phyloP scores from a whole-genome alignment of 768 basidiomycete genomes.

The Vishniacozyma victoriae region DNA sequence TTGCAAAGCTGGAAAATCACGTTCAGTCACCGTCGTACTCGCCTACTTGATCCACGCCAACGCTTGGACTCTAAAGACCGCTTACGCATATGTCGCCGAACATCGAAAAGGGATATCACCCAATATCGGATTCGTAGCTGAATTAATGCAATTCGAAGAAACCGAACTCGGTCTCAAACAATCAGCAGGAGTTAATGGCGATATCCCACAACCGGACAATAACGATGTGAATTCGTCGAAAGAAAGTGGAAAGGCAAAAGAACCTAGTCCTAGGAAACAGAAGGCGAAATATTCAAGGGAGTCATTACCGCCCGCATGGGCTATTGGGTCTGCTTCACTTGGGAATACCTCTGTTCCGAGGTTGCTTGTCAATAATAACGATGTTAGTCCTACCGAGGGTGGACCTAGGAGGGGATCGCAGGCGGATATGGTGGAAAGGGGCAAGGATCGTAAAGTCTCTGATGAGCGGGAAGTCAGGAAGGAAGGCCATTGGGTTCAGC shows the following conservation, averaged over 20 bases:
- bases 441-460: conserved; percentile 9
- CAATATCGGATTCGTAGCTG: conserved; percentile 95
- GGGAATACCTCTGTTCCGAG: too few relatives aligned
- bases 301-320: conserved; percentile 60
- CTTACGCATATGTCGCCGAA: conserved; percentile 86
- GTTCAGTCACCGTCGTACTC: conserved; percentile 93
- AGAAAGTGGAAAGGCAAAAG: too few relatives aligned
- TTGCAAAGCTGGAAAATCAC: conserved; percentile 91
- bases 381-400: too few relatives aligned
- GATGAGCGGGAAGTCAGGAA: conserved; percentile 78
- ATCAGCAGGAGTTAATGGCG: conserved; percentile 33
- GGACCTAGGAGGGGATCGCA: too few relatives aligned
- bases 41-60: conserved; percentile 96
- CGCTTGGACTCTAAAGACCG: conserved; percentile 87
- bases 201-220: background rate
- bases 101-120: conserved; percentile 91
- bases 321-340: conserved; percentile 45
- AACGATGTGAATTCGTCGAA: too few relatives aligned
- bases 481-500: conserved; percentile 78
- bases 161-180: conserved; percentile 70
- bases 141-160: conserved; percentile 95
- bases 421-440: conserved; percentile 5
- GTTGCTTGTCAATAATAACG: too few relatives aligned
- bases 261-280: too few relatives aligned
- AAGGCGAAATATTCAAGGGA: conserved; percentile 66